A percentile compares a stretch with the other conserved stretches of the same genome.
phyloP scores from a whole-genome alignment of 2,329 filamentous ascomycete genomes.

The Aspergillus awamori region DNA sequence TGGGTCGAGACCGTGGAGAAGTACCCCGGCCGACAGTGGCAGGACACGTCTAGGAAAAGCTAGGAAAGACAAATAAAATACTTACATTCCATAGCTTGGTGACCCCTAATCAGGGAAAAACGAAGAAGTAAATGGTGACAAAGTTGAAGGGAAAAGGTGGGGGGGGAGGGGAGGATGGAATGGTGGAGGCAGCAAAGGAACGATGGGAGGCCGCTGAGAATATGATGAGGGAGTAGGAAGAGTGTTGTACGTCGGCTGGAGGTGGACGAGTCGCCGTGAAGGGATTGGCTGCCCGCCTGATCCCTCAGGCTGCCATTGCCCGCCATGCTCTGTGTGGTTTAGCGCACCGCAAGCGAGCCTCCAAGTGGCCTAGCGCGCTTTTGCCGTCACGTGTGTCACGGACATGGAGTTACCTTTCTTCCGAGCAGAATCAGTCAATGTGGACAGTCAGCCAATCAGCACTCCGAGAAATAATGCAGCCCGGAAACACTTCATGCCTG shows the following conservation, averaged over 20 bases:
- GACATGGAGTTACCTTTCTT: slow-evolving; percentile 16
- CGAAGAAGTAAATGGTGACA: slow-evolving; percentile 38
- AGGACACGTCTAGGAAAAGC: slow-evolving; percentile 31
- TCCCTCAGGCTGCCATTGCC: slow-evolving; percentile 28
- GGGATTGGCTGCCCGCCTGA: slow-evolving; percentile 31
- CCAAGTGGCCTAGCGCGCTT: slow-evolving; percentile 21
- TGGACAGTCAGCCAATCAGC: slow-evolving; percentile 22
- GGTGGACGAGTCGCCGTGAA: slow-evolving; percentile 33
- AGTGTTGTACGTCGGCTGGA: slow-evolving; percentile 34
- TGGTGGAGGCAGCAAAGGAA: slow-evolving; percentile 39
- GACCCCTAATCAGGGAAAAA: slow-evolving; percentile 47
- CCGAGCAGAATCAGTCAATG: slow-evolving; percentile 13
- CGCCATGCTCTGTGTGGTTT: slow-evolving; percentile 18
- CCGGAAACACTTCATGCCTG: slow-evolving; percentile 15
- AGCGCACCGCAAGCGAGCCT: slow-evolving; percentile 26
- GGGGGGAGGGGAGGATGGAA: slow-evolving; percentile 25
- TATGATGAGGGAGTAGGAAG: slow-evolving; percentile 40
- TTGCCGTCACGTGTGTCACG: slow-evolving; percentile 19
- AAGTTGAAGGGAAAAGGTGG: slow-evolving; percentile 25
- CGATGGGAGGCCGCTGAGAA: slow-evolving; percentile 34
- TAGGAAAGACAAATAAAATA: slow-evolving; percentile 43
- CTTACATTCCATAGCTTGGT: slow-evolving; percentile 64
- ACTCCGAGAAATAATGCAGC: slow-evolving; percentile 23
- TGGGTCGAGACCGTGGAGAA: slow-evolving; percentile 46
- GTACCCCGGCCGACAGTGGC: slow-evolving; percentile 40